Evolutionary conservation across 352 stramenopile genomes (phyloP), one percentile per base, ranked within the genome.

Genomic region (Globisporangium cederbergense): DNA sequence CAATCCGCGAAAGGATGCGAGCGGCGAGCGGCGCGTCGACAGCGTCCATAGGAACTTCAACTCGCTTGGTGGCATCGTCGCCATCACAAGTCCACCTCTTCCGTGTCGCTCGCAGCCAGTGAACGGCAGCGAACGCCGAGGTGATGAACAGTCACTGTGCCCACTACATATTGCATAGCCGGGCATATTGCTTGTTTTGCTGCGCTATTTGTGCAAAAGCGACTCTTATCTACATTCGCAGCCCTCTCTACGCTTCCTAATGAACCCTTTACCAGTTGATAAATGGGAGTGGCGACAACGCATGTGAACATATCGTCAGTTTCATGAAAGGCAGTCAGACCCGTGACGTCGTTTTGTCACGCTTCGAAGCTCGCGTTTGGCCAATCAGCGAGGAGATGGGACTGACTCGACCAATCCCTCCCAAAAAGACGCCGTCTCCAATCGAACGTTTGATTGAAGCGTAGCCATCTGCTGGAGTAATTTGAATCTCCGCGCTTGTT

Each of bases 381-480:
- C 62, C 62, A 73, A 73, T 73, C 66, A 58, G 42, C 30, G 28
- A 34, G 38, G 56, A 49, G 53, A 40, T 42, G 53, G 38, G 55
- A 49, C 38, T 8, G 20, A 9, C 28, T 45, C 43, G 22, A 56
- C 32, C 42, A 55, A 60, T 61, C 47, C 47, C 38, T 54, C 42
- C 22, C 22, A 25, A 65, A 50, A 58, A 25, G 47, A 52, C 51
- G 55, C 38, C 32, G 10, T 40, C 14, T 32, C 11, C 30, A 62
- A 68, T 62, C 42, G 40, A 67, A 70, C 68, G 68, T 74, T 68
- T 14, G 42, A 65, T 69, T 74, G 47, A 54, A 40, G 14, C 10
- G 13, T 0, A 51, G 22, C 56, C 38, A 50, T 52, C 34, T 51
- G 32, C 32, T 36, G 3, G 32, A 7, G 32, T 7, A 7, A 2